Evolutionary conservation across 352 stramenopile species (phyloP), one percentile per base, ranked within the genome.

Genomic region (Phytophthora nicotianae): DNA sequence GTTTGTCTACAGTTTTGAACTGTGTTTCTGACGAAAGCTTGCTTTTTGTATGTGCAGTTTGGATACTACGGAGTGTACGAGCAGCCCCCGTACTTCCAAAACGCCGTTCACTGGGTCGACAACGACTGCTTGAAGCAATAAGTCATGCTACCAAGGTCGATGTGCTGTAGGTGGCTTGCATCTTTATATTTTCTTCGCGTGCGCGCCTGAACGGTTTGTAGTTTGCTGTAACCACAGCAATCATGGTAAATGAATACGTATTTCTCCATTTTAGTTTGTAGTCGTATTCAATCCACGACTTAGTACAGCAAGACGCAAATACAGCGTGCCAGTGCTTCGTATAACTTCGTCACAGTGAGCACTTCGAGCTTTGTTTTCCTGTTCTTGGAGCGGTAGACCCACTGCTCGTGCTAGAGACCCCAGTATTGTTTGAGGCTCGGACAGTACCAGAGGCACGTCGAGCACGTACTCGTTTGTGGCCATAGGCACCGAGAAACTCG

Each of bases 41-140:
- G 42, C 14, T 27, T 17, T 64, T 38, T 59, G 21, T 54, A 26
- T 49, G 0, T 54, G 20, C 41, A 87, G 70, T 83, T 86, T 37
- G 76, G 73, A 29, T 86, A 68, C 56, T 81, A 81, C n/a, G 74
- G 74, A 16, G 70, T 82, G 47, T 87, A 84, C 58, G 77, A 87
- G 40, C 63, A 84, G 42, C 47, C 62, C 7, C 66, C 70, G 9
- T 54, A 83, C 72, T 83, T 80, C 47, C 24, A 73, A 9, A 75
- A 76, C 26, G 77, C 77, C 5, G 27, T 83, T 53, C 48, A 74
- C 37, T 87, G 77, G 77, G 62, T 84, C n/a, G 40, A 75, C 6
- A 72, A 79, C 45, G 70, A 70, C 3, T 87, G 74, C 60, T 45
- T 86, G 55, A 57, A 62, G 32, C 41, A 49, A n/a, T 74, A 58